These are phyloP conservation scores for Daedaleopsis sinensis DNA, from an alignment of 768 basidiomycete species.

Conservation along the genomic window DNA sequence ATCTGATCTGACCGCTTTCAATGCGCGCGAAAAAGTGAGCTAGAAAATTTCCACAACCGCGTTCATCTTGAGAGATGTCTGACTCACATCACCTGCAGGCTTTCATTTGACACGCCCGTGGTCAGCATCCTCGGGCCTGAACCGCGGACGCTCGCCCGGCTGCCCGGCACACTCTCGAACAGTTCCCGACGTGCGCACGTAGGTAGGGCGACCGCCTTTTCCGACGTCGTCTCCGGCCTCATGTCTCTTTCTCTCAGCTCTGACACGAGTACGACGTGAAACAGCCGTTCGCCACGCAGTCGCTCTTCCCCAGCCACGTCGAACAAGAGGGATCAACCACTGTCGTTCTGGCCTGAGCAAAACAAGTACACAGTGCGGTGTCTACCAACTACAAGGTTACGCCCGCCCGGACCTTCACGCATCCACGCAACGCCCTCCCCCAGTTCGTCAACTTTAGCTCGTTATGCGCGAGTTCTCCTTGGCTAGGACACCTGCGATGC, in stretches of 20 bases:
- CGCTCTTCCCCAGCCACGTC: no score
- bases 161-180: conserved; percentile 9
- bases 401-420: conserved; percentile 7
- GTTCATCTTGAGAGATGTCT: conserved; percentile 9
- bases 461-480: neutral
- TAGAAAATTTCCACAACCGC: conserved; percentile 5
- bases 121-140: conserved; percentile 9
- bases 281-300: no score
- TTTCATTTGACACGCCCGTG: conserved; percentile 17
- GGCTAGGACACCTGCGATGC: neutral
- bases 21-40: neutral
- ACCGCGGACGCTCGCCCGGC: conserved; percentile 15
- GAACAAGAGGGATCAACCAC: neutral
- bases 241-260: conserved; percentile 6
- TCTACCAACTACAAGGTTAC: neutral
- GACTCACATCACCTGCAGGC: conserved; percentile 20
- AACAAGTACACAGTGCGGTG: no score
- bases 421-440: neutral
- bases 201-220: conserved; percentile 15
- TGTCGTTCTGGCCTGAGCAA: neutral
- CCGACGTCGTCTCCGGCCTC: conserved; percentile 5
- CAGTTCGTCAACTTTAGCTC: neutral
- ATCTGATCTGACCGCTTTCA: neutral
- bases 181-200: conserved; percentile 16
- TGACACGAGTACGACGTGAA: neutral